Percentiles rank a stretch among this genome's conserved stretches.
Conservation (phyloP, 768 basidiomycete genomes). For the Rhodotorula toruloides region DNA sequence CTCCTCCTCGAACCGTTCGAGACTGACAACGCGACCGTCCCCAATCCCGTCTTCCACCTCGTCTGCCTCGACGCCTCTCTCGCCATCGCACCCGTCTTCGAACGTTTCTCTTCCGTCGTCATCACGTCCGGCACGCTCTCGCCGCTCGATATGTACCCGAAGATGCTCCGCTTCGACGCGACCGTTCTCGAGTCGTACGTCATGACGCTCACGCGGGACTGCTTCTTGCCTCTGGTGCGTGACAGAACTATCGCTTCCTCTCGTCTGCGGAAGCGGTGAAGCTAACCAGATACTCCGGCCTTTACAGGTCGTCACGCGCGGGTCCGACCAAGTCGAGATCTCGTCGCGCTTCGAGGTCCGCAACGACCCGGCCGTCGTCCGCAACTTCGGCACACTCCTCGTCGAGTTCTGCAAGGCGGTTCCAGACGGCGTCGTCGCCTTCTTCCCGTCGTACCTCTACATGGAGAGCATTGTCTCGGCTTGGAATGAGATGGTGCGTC, state of each 20-base stretch:
- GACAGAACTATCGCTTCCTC: background rate
- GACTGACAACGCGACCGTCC: conserved; percentile 95
- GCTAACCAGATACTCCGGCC: background rate
- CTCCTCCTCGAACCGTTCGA: conserved; percentile 97
- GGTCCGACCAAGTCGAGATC: conserved; percentile 96
- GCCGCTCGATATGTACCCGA: conserved; percentile 98
- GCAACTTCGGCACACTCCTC: conserved; percentile 96
- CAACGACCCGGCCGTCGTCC: conserved; percentile 97
- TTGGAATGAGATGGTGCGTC: conserved; percentile 99
- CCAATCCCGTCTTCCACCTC: conserved; percentile 97
- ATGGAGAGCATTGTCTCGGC: conserved; percentile 99
- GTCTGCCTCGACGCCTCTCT: conserved; percentile 96
- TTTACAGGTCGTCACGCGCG: conserved; percentile 85
- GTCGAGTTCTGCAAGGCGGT: conserved; percentile 97
- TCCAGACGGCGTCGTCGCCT: conserved; percentile 96
- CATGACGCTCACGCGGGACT: conserved; percentile 94
- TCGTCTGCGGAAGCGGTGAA: no score
- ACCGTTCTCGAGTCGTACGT: conserved; percentile 95
- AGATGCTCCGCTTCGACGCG: conserved; percentile 96
- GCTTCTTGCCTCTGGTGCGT: conserved; percentile 84
- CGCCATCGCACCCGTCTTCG: conserved; percentile 95
- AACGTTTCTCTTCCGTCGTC: conserved; percentile 94
- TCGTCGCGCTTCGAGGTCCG: conserved; percentile 97
- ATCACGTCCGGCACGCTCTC: conserved; percentile 99
- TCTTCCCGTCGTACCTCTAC: conserved; percentile 98